Evolutionary conservation across 441 rosid genomes (phyloP).

Genomic region (Adansonia grandidieri): DNA sequence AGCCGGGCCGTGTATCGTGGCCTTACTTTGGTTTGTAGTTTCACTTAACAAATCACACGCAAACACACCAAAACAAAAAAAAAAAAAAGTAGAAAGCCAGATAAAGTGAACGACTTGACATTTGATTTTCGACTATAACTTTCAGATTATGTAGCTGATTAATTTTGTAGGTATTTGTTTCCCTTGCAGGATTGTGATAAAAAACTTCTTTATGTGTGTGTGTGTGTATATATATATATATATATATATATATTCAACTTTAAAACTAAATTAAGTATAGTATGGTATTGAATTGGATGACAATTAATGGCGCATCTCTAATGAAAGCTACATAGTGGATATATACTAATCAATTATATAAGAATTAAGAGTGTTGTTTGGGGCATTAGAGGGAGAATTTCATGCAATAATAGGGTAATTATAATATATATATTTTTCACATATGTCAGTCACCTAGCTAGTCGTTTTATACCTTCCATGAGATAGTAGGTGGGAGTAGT

Average conservation of each 20-base stretch:
- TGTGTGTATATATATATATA: no score
- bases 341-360: background rate
- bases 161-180: background rate
- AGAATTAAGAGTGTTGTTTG: background rate
- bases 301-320: background rate
- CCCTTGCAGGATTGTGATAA: background rate
- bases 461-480: constrained; percentile 7
- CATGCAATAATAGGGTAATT: background rate
- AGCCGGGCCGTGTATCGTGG: constrained; percentile 42
- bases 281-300: background rate
- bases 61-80: background rate
- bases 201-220: background rate
- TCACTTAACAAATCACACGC: background rate
- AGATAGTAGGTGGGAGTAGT: constrained; percentile 28
- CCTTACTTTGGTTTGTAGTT: background rate
- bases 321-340: background rate
- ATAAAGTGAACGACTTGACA: background rate
- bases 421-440: background rate
- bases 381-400: background rate
- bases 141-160: background rate
- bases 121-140: background rate
- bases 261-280: background rate
- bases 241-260: no score
- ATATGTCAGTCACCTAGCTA: background rate
- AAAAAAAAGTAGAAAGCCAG: background rate